These are phyloP conservation scores for Epichloe sibirici DNA, from an alignment of 2,329 filamentous ascomycete species.

Conservation along the genomic window DNA sequence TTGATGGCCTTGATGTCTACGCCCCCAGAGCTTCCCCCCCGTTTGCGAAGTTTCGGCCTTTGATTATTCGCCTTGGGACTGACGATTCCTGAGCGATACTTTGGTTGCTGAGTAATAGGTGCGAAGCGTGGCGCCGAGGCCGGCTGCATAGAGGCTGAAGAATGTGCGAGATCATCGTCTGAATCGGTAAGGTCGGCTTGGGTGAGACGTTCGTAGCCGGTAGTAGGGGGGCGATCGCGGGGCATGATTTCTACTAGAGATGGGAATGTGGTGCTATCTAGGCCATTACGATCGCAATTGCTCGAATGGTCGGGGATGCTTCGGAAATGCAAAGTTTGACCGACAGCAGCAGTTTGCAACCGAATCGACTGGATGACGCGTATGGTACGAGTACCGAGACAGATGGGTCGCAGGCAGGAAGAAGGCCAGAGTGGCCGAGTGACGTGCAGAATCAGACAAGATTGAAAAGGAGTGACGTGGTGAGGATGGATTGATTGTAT, in stretches of 20 bases:
- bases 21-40: constrained; percentile 61
- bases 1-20: constrained; percentile 99
- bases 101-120: constrained; percentile 49
- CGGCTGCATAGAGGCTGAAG: constrained; percentile 44
- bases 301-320: no score
- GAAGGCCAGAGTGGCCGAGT: no score
- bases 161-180: constrained; percentile 47
- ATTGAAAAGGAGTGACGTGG: background rate
- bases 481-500: background rate
- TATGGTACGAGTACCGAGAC: background rate
- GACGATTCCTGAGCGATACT: constrained; percentile 47
- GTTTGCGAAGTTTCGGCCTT: constrained; percentile 32
- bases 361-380: background rate
- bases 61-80: constrained; percentile 32
- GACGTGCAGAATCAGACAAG: background rate
- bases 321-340: background rate
- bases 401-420: background rate
- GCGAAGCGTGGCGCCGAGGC: constrained; percentile 51
- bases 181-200: constrained; percentile 70
- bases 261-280: background rate
- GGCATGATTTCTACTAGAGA: constrained; percentile 37
- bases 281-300: constrained; percentile 2
- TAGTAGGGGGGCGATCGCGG: constrained; percentile 58
- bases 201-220: constrained; percentile 74
- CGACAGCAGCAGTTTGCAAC: background rate